Percentiles rank a stretch among this genome's conserved stretches.
Conservation (phyloP, 1,284 basidiomycete species). For the Hemileia vastatrix region DNA sequence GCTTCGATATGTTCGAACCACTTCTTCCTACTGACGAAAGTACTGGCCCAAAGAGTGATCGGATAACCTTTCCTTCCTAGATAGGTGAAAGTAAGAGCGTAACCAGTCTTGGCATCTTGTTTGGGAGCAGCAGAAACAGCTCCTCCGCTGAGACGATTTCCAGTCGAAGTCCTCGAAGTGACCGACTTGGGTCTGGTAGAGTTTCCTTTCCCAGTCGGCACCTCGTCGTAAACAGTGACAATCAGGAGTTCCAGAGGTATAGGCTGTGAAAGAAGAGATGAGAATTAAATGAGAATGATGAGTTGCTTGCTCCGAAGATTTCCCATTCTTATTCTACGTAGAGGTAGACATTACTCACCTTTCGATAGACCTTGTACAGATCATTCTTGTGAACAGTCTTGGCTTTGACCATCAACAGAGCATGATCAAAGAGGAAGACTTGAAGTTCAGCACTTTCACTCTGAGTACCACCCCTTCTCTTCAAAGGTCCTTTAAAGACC, state of each 20-base stretch:
- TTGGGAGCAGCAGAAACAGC: too few relatives aligned
- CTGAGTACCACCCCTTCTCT: constrained; percentile 73
- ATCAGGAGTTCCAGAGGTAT: constrained; percentile 89
- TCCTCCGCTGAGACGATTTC: constrained; percentile 33
- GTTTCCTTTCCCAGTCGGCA: constrained; percentile 31
- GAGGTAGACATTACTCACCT: too few relatives aligned
- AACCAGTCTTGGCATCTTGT: constrained; percentile 72
- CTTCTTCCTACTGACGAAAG: constrained; percentile 74
- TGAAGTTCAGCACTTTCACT: constrained; percentile 77
- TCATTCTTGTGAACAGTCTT: constrained; percentile 78
- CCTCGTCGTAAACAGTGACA: constrained; percentile 69
- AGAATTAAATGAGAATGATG: too few relatives aligned
- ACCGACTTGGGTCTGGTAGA: constrained; percentile 48
- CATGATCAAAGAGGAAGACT: constrained; percentile 94
- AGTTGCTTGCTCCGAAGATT: too few relatives aligned
- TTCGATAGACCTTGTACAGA: constrained; percentile 83
- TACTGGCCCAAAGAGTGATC: constrained; percentile 82
- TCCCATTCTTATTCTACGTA: background rate
- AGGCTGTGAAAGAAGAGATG: constrained; percentile 49
- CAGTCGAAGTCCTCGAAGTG: constrained; percentile 47
- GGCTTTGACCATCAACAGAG: constrained; percentile 85
- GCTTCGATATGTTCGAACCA: constrained; percentile 88
- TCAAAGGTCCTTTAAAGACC: constrained; percentile 82
- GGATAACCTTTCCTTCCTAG: constrained; percentile 87
- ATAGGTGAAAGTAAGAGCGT: constrained; percentile 83